A percentile compares a stretch with the other conserved stretches of the same genome.
Evolutionary conservation across 768 basidiomycete species (phyloP).

Genomic region (Scleroderma bovista): DNA sequence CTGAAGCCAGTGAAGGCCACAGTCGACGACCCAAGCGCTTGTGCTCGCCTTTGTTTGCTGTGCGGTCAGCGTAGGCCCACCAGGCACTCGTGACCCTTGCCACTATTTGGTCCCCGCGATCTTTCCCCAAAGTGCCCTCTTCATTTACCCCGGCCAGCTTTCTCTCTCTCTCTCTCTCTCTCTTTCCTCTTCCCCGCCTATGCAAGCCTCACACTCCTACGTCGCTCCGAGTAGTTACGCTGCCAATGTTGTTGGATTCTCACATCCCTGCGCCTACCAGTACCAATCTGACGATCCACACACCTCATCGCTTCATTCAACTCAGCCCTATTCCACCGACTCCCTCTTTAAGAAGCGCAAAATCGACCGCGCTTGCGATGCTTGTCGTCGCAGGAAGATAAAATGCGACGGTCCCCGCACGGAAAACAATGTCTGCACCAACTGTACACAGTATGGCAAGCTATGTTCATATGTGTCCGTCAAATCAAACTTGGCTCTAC

Average conservation of each 20-base stretch:
- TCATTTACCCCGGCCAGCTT: not conserved
- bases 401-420: constrained; percentile 56
- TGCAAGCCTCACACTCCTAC: not conserved
- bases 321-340: constrained; percentile 5
- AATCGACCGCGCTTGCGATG: constrained; percentile 54
- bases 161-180: constrained; percentile 11
- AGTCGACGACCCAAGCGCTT: no score
- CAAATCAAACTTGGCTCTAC: not conserved
- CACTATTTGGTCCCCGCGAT: not conserved
- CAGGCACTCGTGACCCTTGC: not conserved
- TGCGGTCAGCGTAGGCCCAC: no score
- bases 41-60: no score
- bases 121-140: not conserved
- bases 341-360: constrained; percentile 37
- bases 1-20: no score
- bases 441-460: constrained; percentile 47
- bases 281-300: not conserved
- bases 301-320: constrained; percentile 9
- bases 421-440: constrained; percentile 48
- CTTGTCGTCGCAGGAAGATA: constrained; percentile 52
- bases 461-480: constrained; percentile 58
- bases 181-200: constrained; percentile 2
- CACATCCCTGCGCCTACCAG: constrained; percentile 7
- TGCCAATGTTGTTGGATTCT: constrained; percentile 25
- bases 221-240: constrained; percentile 3